Evolutionary conservation across 495 filamentous ascomycete species (phyloP).

Genomic region (Xylaria curta): DNA sequence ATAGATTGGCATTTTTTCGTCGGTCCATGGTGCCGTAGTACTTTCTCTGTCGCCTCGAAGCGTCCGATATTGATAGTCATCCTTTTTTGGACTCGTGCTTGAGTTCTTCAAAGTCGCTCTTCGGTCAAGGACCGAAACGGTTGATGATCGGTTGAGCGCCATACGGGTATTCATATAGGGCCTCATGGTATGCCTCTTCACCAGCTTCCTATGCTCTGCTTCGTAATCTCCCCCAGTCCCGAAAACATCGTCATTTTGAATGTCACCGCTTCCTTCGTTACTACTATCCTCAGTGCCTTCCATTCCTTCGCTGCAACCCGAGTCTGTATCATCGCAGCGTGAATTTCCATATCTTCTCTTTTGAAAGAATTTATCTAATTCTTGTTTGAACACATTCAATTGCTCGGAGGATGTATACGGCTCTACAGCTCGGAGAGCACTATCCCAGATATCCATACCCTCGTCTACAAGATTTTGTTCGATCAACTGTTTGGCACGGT

Average conservation of each 20-base stretch:
- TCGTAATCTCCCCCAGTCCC: background rate
- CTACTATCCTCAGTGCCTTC: background rate
- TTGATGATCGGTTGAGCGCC: background rate
- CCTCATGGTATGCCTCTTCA: background rate
- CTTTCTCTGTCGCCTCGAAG: background rate
- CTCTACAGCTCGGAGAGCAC: background rate
- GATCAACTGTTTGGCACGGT: background rate
- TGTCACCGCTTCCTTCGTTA: background rate
- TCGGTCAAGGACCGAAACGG: background rate
- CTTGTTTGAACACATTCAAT: background rate
- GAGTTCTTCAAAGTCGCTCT: background rate
- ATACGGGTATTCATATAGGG: background rate
- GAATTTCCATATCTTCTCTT: background rate
- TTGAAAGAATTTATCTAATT: background rate
- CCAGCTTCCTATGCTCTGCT: background rate
- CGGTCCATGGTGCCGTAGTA: background rate
- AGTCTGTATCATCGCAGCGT: background rate
- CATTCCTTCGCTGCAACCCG: background rate
- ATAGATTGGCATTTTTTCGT: background rate
- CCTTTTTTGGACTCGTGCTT: background rate
- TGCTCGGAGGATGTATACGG: background rate
- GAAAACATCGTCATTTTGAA: background rate
- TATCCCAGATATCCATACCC: background rate
- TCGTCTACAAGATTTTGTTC: background rate
- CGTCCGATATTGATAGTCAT: background rate